Conservation (phyloP, 306 rosid species). For the Dalbergia cultrata region DNA sequence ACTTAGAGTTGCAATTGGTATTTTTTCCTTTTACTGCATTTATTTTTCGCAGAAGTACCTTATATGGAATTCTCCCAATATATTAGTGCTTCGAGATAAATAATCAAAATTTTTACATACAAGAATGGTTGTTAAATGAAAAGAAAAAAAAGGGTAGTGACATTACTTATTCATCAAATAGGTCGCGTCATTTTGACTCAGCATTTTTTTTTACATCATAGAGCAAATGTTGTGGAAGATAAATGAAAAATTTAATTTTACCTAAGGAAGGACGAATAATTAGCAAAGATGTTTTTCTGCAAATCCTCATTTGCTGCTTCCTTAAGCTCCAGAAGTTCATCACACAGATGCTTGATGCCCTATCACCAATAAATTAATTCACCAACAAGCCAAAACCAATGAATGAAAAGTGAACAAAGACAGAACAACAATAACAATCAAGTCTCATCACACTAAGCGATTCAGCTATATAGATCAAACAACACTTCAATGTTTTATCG, state of each 20-base stretch:
- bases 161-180: neutral
- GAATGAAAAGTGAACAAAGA: neutral
- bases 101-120: neutral
- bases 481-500: neutral
- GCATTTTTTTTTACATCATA: neutral
- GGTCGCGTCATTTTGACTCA: neutral
- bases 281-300: constrained; percentile 61
- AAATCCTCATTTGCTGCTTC: constrained; percentile 72
- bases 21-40: no score
- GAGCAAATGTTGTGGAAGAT: neutral
- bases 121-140: neutral
- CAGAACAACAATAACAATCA: neutral
- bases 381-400: neutral
- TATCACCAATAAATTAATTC: constrained; percentile 12
- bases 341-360: constrained; percentile 89
- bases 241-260: constrained; percentile 33
- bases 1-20: no score
- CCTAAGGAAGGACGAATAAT: constrained; percentile 72
- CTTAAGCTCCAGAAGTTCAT: constrained; percentile 80
- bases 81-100: neutral
- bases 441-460: neutral
- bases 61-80: neutral
- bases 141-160: neutral
- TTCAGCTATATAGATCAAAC: neutral
- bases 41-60: neutral